Conservation (phyloP, 176 grass and related monocot species). For the Musa beccarii region DNA sequence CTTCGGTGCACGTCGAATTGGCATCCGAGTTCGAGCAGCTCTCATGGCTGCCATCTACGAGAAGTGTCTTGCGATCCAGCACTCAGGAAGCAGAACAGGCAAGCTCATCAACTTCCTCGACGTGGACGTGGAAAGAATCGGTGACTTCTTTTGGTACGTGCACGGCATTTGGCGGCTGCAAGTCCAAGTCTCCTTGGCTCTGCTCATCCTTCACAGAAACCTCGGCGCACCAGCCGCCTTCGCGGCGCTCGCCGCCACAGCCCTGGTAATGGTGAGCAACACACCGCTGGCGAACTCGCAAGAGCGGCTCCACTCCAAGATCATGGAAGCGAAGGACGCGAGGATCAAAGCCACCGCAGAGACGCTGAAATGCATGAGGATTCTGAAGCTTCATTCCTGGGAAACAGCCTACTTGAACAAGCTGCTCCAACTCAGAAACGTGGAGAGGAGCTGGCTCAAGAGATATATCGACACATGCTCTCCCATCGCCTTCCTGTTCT, state of each 20-base stretch:
- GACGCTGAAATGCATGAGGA: conserved; percentile 72
- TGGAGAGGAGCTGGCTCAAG: conserved; percentile 52
- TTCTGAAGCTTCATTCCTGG: conserved; percentile 87
- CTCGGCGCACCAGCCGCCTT: conserved; percentile 61
- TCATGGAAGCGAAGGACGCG: conserved; percentile 85
- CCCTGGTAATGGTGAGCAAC: conserved; percentile 79
- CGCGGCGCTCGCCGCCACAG: conserved; percentile 38
- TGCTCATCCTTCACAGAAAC: conserved; percentile 50
- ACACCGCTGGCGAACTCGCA: conserved; percentile 59
- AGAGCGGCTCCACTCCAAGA: conserved; percentile 51
- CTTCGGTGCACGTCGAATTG: conserved; percentile 66
- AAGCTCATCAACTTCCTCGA: conserved; percentile 75
- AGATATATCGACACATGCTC: conserved; percentile 73
- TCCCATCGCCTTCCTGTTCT: conserved; percentile 74
- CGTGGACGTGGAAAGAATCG: conserved; percentile 65
- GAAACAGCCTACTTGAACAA: conserved; percentile 64
- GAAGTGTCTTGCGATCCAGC: conserved; percentile 55
- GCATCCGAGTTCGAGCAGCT: conserved; percentile 51
- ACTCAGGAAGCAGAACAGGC: conserved; percentile 40
- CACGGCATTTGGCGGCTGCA: conserved; percentile 86
- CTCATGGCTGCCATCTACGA: conserved; percentile 68
- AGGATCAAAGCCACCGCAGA: conserved; percentile 77
- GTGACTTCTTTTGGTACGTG: conserved; percentile 83
- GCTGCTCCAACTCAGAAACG: conserved; percentile 59
- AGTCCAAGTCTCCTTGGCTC: conserved; percentile 56